Evolutionary conservation across 1,139 yeast species (phyloP).

Genomic region (Kluyveromyces sp.): DNA sequence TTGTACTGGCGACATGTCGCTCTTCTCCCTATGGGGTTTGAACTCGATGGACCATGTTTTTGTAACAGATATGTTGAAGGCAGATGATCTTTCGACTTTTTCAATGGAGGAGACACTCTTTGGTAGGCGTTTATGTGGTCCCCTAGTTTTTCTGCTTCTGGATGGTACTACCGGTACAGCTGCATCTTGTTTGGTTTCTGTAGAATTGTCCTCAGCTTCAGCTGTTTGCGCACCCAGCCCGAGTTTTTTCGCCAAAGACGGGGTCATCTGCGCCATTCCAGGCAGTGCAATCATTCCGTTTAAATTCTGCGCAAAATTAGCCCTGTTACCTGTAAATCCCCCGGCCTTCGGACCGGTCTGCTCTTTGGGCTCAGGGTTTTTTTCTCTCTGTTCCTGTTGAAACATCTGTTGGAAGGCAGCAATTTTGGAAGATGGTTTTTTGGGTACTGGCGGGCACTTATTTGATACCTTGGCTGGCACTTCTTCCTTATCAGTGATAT

Average conservation of each 20-base stretch:
- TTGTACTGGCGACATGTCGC: neutral
- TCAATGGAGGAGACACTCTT: slow-evolving; percentile 41
- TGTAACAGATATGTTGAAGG: slow-evolving; percentile 21
- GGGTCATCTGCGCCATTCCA: slow-evolving; percentile 42
- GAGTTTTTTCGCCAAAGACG: slow-evolving; percentile 20
- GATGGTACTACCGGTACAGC: slow-evolving; percentile 5
- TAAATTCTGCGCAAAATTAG: slow-evolving; percentile 48
- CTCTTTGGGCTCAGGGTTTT: slow-evolving; percentile 9
- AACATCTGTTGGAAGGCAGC: slow-evolving; percentile 46
- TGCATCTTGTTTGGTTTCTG: slow-evolving; percentile 12
- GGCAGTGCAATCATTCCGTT: slow-evolving; percentile 60
- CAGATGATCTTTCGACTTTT: slow-evolving; percentile 38
- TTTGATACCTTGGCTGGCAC: neutral
- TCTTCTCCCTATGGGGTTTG: neutral
- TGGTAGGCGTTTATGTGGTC: slow-evolving; percentile 78
- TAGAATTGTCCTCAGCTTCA: slow-evolving; percentile 13
- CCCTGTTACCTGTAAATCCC: slow-evolving; percentile 19
- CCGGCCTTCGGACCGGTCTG: slow-evolving; percentile 6
- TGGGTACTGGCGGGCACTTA: slow-evolving; percentile 54
- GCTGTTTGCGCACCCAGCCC: slow-evolving; percentile 8
- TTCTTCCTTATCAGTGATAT: slow-evolving; percentile 1
- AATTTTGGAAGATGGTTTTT: slow-evolving; percentile 66
- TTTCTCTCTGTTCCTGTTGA: slow-evolving; percentile 32
- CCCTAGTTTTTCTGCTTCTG: slow-evolving; percentile 53
- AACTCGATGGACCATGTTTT: slow-evolving; percentile 20